Base-by-base conservation (phyloP, 139 green algal species). In the Astrephomene gubernaculifera region DNA sequence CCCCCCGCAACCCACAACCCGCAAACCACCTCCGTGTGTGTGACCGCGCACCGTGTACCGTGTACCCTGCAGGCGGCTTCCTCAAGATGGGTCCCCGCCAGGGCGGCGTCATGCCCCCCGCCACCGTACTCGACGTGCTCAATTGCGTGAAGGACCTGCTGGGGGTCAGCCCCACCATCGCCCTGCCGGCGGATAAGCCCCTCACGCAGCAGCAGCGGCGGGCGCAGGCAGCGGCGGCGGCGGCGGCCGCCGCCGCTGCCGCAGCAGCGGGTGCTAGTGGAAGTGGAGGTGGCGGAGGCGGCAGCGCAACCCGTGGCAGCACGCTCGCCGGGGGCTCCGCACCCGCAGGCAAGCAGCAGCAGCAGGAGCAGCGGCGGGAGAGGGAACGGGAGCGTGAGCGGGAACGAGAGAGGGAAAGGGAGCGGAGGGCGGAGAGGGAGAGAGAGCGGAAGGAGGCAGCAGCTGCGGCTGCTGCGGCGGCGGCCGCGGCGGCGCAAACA, bases 121-220 rank as follows among this genome's bases (percentile, higher is more conserved):
- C 74, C 39, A 83, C 76, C 60, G 76, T 83, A 25, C 60, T 83
- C 39, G 76, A 83, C 60, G 76, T 83, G 1, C 76, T 83, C 29
- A 83, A 43, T 41, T 73, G 60, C 61, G 39, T 83, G n/a, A 83
- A 83, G 60, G 76, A 83, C 60, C 60, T 83, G n/a, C 61, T 83
- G n/a, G 76, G 76, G n/a, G 76, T 83, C 12, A 45, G 27, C 31
- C 27, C 60, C 27, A n/a, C 76, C 14, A 45, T 83, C 12, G 27
- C 76, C 14, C 76, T 83, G 76, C 76, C 76, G 0, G 60, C 76
- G 0, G 76, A 83, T 43, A 83, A 83, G 76, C 57, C 76, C 8
- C 76, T 83, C 19, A 83, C 76, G 61, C 76, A 83, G 60, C 76
- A 83, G 76, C 76, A 83, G 76, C 76, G 76, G 29, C 27, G 76